phyloP scores from a whole-genome alignment of 495 filamentous ascomycete genomes.

The Penicillium flavigenum region DNA sequence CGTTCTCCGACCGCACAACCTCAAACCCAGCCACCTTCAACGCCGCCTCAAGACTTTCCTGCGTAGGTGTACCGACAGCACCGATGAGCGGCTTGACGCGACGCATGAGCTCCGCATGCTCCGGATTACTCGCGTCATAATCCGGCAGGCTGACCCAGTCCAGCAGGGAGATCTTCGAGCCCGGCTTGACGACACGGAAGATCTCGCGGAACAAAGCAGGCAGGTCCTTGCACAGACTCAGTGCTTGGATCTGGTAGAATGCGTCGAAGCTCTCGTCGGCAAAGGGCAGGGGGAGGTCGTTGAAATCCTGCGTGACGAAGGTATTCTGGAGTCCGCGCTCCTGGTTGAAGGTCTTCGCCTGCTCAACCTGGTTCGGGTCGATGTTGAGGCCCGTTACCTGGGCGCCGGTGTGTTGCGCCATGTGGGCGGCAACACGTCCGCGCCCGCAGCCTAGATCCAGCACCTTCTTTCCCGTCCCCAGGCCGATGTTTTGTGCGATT shows the following conservation, averaged over 20 bases:
- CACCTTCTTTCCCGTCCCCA: constrained; percentile 51
- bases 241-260: constrained; percentile 65
- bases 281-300: constrained; percentile 58
- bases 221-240: constrained; percentile 59
- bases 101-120: constrained; percentile 58
- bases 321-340: constrained; percentile 49
- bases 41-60: constrained; percentile 50
- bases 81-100: constrained; percentile 63
- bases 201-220: constrained; percentile 53
- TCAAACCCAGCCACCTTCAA: constrained; percentile 54
- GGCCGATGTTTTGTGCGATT: constrained; percentile 52
- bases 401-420: constrained; percentile 55
- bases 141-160: constrained; percentile 60
- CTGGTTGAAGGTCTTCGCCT: constrained; percentile 53
- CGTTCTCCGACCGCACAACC: constrained; percentile 55
- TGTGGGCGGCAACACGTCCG: constrained; percentile 61
- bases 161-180: constrained; percentile 54
- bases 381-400: constrained; percentile 62
- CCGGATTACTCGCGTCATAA: constrained; percentile 53
- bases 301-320: constrained; percentile 59
- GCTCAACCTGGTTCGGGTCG: constrained; percentile 60
- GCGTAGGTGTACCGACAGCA: constrained; percentile 62
- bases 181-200: constrained; percentile 57
- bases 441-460: constrained; percentile 62
- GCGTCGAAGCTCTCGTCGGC: constrained; percentile 56